A percentile compares a stretch with the other conserved stretches of the same genome.
Conservation (phyloP, 345 rosid species). For the Brassica rapa region DNA sequence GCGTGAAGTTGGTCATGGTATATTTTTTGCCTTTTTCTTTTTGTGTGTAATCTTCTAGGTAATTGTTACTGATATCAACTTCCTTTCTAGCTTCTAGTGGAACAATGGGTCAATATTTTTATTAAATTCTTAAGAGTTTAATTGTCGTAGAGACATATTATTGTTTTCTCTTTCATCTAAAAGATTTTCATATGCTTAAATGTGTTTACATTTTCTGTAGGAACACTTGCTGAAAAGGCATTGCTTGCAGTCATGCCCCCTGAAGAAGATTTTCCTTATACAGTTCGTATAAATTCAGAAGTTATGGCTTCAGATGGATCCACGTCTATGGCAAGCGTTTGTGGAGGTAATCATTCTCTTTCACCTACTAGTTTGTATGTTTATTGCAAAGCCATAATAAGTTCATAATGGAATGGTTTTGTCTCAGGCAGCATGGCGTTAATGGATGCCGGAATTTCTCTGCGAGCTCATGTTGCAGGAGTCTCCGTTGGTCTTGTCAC, state of each 20-base stretch:
- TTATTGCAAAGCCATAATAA: conserved; percentile 9
- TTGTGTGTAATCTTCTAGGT: neutral
- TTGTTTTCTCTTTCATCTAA: neutral
- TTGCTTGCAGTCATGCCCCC: conserved; percentile 87
- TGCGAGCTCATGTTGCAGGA: conserved; percentile 89
- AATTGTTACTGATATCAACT: conserved; percentile 1
- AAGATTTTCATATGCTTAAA: neutral
- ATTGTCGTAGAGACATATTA: neutral
- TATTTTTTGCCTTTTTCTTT: conserved; percentile 11
- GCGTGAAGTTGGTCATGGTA: conserved; percentile 99
- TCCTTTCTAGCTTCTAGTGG: neutral
- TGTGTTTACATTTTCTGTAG: conserved; percentile 40
- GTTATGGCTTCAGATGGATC: conserved; percentile 99
- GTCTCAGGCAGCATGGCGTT: conserved; percentile 93
- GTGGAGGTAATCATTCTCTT: conserved; percentile 67
- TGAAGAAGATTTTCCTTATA: conserved; percentile 73
- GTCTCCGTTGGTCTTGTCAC: conserved; percentile 93
- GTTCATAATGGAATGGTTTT: conserved; percentile 11
- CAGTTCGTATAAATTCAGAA: conserved; percentile 92
- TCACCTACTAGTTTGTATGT: neutral
- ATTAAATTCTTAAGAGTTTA: conserved; percentile 7
- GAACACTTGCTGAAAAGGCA: conserved; percentile 98
- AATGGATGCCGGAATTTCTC: conserved; percentile 94
- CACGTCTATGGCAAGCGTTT: conserved; percentile 96
- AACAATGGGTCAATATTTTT: neutral